Evolutionary conservation across 441 rosid species (phyloP).

Genomic region (Bruguiera hainesii): DNA sequence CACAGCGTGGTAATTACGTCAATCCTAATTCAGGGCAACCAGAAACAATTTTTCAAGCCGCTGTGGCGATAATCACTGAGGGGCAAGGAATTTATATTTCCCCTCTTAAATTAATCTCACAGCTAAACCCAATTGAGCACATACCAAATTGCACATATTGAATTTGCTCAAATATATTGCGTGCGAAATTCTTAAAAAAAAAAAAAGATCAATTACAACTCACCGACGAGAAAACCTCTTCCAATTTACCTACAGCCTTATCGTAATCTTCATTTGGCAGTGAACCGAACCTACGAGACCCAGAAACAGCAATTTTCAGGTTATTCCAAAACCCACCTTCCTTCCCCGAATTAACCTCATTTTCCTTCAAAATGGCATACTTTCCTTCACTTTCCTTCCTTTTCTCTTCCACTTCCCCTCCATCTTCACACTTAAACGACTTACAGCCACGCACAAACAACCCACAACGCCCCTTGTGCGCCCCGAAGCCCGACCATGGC

Average conservation of each 20-base stretch:
- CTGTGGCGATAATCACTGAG: no score
- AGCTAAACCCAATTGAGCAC: no score
- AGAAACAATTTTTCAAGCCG: no score
- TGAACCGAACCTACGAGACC: constrained; percentile 34
- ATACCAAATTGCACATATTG: no score
- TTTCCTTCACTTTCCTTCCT: constrained; percentile 29
- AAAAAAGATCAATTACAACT: constrained; percentile 22
- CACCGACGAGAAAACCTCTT: constrained; percentile 61
- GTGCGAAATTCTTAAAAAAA: no score
- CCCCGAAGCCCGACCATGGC: constrained; percentile 25
- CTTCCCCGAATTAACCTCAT: constrained; percentile 30
- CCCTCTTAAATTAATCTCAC: no score
- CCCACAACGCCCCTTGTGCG: constrained; percentile 22
- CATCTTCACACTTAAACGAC: constrained; percentile 47
- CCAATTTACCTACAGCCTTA: constrained; percentile 52
- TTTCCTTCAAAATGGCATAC: constrained; percentile 28
- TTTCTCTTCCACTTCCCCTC: constrained; percentile 34
- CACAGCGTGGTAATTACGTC: no score
- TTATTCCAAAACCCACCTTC: constrained; percentile 40
- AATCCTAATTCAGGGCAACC: no score
- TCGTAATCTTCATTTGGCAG: constrained; percentile 46
- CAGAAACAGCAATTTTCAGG: constrained; percentile 41
- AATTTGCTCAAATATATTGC: no score
- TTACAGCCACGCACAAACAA: constrained; percentile 39
- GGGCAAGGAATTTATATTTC: no score